Evolutionary conservation across 805 yeast species (phyloP).

Genomic region (Candida ponderosae): DNA sequence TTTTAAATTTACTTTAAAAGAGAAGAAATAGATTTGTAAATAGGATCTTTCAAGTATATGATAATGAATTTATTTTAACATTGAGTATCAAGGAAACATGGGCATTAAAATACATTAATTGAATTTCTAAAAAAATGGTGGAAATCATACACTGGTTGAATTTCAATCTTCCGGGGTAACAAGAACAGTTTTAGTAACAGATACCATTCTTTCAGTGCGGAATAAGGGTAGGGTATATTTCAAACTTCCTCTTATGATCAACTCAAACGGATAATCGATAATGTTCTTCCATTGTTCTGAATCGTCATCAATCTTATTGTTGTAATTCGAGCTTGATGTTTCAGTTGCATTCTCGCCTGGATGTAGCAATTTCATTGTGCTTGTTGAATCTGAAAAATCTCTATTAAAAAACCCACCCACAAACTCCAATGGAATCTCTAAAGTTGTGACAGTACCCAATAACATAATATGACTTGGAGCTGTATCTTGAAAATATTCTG

Average conservation of each 20-base stretch:
- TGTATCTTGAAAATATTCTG: slow-evolving; percentile 7
- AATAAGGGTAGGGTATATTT: slow-evolving; percentile 68
- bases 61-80: too few species aligned
- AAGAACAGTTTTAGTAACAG: slow-evolving; percentile 48
- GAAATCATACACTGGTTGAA: too few species aligned
- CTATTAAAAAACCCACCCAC: slow-evolving; percentile 71
- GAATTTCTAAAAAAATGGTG: too few species aligned
- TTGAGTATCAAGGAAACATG: too few species aligned
- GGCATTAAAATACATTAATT: too few species aligned
- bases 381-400: slow-evolving; percentile 48
- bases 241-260: slow-evolving; percentile 76
- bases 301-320: slow-evolving; percentile 23
- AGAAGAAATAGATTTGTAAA: too few species aligned
- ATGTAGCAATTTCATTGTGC: slow-evolving; percentile 61
- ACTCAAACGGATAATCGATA: slow-evolving; percentile 74
- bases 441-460: slow-evolving; percentile 55
- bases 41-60: too few species aligned
- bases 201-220: slow-evolving; percentile 43
- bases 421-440: slow-evolving; percentile 71
- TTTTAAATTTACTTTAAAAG: too few species aligned
- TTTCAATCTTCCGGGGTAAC: slow-evolving; percentile 41
- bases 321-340: slow-evolving; percentile 16
- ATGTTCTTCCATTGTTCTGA: slow-evolving; percentile 64
- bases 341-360: slow-evolving; percentile 49
- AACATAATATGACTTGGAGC: slow-evolving; percentile 49